These are phyloP conservation scores for Gymnopus androsaceus DNA, from an alignment of 1,284 basidiomycete species.

Conservation along the genomic window DNA sequence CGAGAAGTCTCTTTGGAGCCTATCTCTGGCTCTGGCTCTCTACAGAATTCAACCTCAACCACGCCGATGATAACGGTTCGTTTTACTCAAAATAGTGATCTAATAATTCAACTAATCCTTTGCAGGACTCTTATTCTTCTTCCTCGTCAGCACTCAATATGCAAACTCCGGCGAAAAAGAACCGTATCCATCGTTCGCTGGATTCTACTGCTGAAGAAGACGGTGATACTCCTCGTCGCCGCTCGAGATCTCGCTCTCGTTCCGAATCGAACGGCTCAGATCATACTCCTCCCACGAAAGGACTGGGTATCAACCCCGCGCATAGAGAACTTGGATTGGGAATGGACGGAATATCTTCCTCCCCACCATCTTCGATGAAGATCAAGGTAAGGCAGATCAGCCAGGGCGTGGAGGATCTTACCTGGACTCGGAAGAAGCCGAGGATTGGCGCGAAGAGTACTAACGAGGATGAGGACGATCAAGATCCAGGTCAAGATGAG, in stretches of 20 bases:
- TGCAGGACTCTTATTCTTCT: conserved; percentile 45
- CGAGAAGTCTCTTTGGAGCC: conserved; percentile 75
- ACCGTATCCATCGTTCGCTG: conserved; percentile 50
- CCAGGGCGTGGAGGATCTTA: conserved; percentile 73
- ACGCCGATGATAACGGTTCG: conserved; percentile 18
- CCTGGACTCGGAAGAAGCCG: conserved; percentile 52
- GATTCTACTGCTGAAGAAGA: conserved; percentile 63
- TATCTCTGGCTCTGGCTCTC: conserved; percentile 38
- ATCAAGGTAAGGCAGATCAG: conserved; percentile 75
- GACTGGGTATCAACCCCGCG: background rate
- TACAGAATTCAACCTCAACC: conserved; percentile 46
- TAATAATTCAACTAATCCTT: conserved; percentile 19
- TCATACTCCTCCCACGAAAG: background rate
- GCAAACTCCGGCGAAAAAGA: conserved; percentile 70
- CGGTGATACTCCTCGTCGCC: conserved; percentile 48
- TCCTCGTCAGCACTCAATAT: conserved; percentile 38
- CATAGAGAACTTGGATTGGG: no score
- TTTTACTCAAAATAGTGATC: conserved; percentile 18
- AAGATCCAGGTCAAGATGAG: conserved; percentile 8
- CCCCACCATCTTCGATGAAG: conserved; percentile 74
- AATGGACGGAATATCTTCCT: conserved; percentile 48
- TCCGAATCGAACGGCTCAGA: conserved; percentile 1
- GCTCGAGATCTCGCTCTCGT: no score
- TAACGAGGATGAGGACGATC: conserved; percentile 24
- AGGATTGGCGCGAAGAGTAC: conserved; percentile 30